Base-by-base conservation (phyloP, 225 moss, liverwort and hornwort species). In the Antitrichia curtipendula region DNA sequence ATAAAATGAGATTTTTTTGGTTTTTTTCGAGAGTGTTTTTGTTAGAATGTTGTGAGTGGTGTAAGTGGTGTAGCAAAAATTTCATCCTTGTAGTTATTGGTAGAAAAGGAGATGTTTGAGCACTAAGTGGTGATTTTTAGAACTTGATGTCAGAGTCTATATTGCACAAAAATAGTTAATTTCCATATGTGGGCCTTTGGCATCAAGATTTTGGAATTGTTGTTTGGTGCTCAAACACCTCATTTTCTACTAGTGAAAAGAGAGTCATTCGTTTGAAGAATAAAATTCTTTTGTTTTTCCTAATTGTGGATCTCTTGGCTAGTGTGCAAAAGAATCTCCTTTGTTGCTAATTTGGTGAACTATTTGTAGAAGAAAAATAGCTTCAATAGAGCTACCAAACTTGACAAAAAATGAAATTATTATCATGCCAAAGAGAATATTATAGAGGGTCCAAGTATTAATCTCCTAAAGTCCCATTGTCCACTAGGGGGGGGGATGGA, bases 331-430 rank as follows among this genome's bases (percentile, higher is more conserved):
- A 32, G 74, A 32, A 1, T 21, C 8, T 22, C 21, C 5, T 32
- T 75, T 13, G 21, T 50, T 50, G 3, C 5, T 75, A 34, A 50
- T 34, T 11, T 34, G 7, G 5, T 75, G 21, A 32, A 75, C 4
- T 13, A 13, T 50, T 13, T 75, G 21, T 21, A 21, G 12, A 1
- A 49, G 7, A 50, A 75, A 21, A 49, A 32, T 45, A 32, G 14
- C 7, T 31, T 1, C 0, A 25, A 0, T 1, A 2, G 20, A 20
- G 7, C 1, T 49, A 7, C 1, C 21, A 50, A 50, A 13, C 13
- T 32, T 13, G n/a, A 1, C 5, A 8, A 21, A 50, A 50, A 34
- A 50, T 50, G 3, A 12, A 34, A 75, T 13, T 32, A 13, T 50
- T 50, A 34, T 13, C 5, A 32, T 49, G 13, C 0, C 7, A 75